These are phyloP conservation scores for Eutrema japonicum DNA, from an alignment of 345 rosid genomes.

Conservation along the genomic window DNA sequence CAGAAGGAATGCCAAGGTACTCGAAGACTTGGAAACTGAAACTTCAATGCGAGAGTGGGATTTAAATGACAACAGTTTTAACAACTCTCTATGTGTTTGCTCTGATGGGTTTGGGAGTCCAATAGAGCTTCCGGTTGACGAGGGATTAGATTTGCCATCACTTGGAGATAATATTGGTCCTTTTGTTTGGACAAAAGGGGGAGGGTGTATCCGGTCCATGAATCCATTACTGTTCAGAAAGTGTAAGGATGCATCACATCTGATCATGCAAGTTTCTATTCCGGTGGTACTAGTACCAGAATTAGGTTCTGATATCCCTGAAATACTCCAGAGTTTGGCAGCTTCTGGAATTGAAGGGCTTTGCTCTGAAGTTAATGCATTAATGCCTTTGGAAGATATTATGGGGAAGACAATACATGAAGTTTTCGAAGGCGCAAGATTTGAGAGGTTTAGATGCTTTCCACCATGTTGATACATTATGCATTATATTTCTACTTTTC, in stretches of 20 bases:
- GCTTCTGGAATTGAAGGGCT: constrained; percentile 56
- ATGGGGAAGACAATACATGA: constrained; percentile 62
- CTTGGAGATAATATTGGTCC: constrained; percentile 60
- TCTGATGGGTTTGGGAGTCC: constrained; percentile 93
- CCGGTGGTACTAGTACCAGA: constrained; percentile 60
- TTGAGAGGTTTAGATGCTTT: constrained; percentile 47
- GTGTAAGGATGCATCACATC: constrained; percentile 52
- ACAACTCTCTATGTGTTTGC: constrained; percentile 46
- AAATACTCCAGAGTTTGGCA: constrained; percentile 51
- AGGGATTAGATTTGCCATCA: constrained; percentile 47
- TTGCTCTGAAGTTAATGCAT: constrained; percentile 45
- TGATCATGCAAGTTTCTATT: constrained; percentile 66
- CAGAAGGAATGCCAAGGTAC: constrained; percentile 58
- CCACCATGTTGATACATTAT: constrained; percentile 27
- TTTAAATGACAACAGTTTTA: constrained; percentile 58
- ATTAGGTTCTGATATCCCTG: constrained; percentile 63
- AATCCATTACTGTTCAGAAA: constrained; percentile 54
- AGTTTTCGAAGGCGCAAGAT: constrained; percentile 44
- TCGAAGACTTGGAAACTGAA: constrained; percentile 78
- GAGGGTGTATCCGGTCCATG: constrained; percentile 65
- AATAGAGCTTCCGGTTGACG: constrained; percentile 53
- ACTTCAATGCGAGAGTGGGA: constrained; percentile 65
- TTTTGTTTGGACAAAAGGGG: constrained; percentile 50
- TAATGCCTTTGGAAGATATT: constrained; percentile 74
- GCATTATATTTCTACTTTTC: constrained; percentile 12